Evolutionary conservation across 75 land plant species (phyloP).

Genomic region (Picea sitchensis): DNA sequence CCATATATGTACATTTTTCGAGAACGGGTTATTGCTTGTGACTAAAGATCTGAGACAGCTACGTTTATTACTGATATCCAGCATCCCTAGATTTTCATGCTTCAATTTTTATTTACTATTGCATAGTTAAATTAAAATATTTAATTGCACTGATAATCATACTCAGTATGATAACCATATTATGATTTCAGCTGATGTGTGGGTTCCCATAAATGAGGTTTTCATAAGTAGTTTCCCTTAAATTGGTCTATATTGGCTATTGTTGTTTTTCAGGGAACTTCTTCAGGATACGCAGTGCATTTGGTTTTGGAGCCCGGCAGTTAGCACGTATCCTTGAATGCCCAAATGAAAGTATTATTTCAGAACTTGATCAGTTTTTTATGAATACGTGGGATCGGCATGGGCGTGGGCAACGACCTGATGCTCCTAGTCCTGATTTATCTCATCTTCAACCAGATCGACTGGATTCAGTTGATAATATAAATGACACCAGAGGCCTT

Average conservation of each 20-base stretch:
- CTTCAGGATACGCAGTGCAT: conserved; percentile 90
- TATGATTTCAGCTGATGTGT: background rate
- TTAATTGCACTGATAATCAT: background rate
- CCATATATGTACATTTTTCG: background rate
- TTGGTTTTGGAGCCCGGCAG: conserved; percentile 84
- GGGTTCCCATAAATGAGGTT: background rate
- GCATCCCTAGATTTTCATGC: background rate
- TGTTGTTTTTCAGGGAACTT: conserved; percentile 69
- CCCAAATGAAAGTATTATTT: conserved; percentile 45
- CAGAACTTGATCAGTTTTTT: conserved; percentile 76
- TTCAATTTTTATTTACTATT: background rate
- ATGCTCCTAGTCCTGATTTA: conserved; percentile 47
- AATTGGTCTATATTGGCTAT: background rate
- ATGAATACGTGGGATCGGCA: conserved; percentile 85
- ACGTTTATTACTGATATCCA: background rate
- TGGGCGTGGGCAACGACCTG: conserved; percentile 80
- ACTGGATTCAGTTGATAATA: conserved; percentile 1
- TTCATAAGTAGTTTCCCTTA: background rate
- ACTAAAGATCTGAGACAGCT: background rate
- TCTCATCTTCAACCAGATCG: conserved; percentile 15
- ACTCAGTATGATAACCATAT: background rate
- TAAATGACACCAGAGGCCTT: background rate
- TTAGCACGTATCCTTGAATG: conserved; percentile 73
- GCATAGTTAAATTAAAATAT: background rate
- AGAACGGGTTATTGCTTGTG: background rate